Conservation (phyloP, 2,329 filamentous ascomycete genomes). For the Diaporthe eres region DNA sequence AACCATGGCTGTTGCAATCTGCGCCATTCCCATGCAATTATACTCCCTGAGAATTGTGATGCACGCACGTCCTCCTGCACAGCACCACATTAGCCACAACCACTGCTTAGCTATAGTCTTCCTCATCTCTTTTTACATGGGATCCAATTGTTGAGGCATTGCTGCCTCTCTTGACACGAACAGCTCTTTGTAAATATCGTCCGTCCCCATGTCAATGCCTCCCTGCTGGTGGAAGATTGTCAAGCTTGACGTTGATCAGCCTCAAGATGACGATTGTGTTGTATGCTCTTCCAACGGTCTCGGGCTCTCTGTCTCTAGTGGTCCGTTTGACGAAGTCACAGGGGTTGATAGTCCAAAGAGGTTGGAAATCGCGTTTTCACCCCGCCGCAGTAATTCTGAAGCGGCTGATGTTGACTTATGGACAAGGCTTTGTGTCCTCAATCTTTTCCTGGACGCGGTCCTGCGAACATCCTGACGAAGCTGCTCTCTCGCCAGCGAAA, state of each 20-base stretch:
- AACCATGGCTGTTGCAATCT: neutral
- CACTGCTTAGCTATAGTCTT: neutral
- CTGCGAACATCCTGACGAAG: neutral
- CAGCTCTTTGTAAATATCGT: too few relatives aligned
- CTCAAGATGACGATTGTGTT: neutral
- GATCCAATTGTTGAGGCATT: neutral
- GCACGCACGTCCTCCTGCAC: neutral
- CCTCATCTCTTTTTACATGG: neutral
- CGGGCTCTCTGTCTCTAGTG: too few relatives aligned
- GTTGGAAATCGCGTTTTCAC: too few relatives aligned
- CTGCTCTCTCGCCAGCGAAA: neutral
- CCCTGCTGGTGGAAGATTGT: neutral
- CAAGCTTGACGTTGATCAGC: neutral
- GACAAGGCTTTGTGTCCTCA: neutral
- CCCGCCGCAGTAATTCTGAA: neutral
- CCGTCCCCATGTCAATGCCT: neutral
- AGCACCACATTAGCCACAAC: neutral
- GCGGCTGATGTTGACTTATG: neutral
- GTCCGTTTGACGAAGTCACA: too few relatives aligned
- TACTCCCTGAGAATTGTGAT: neutral
- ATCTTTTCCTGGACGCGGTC: neutral
- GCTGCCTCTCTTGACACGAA: neutral
- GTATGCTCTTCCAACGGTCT: too few relatives aligned
- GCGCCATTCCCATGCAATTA: too few relatives aligned
- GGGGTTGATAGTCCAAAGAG: too few relatives aligned